Percentiles rank a stretch among this genome's conserved stretches.
Conservation (phyloP, 2,329 filamentous ascomycete genomes). For the Lasiodiplodia gonubiensis region DNA sequence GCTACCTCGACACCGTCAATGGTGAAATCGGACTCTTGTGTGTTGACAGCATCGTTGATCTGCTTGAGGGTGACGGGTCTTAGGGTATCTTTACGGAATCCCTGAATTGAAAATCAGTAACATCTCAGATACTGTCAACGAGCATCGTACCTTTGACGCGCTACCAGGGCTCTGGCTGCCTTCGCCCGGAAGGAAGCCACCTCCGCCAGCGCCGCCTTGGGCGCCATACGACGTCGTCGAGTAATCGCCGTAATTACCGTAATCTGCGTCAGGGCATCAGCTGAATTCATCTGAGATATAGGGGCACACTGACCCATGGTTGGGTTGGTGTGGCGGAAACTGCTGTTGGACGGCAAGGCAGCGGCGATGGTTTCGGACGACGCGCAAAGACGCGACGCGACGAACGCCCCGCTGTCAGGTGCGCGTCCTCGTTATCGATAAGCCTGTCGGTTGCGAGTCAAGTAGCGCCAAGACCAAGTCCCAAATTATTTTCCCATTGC, state of each 20-base stretch:
- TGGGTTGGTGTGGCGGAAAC: neutral
- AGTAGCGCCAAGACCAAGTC: conserved; percentile 11
- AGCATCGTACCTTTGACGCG: conserved; percentile 36
- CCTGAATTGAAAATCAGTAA: conserved; percentile 44
- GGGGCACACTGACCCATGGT: conserved; percentile 21
- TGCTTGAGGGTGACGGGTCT: conserved; percentile 97
- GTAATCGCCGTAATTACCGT: conserved; percentile 53
- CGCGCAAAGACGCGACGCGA: conserved; percentile 26
- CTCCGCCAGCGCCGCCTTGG: conserved; percentile 60
- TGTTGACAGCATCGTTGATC: conserved; percentile 78
- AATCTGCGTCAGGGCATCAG: conserved; percentile 11
- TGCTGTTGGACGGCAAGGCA: conserved; percentile 10
- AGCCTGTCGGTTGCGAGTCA: neutral
- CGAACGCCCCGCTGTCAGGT: conserved; percentile 22
- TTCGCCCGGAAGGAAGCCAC: conserved; percentile 64
- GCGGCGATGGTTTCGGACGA: conserved; percentile 16
- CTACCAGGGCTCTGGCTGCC: conserved; percentile 54
- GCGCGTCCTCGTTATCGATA: conserved; percentile 9
- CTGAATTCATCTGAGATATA: neutral
- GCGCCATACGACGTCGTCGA: conserved; percentile 62
- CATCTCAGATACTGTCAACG: neutral
- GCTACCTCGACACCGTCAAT: conserved; percentile 79
- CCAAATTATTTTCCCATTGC: conserved; percentile 27
- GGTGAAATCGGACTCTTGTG: conserved; percentile 76
- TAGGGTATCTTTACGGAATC: conserved; percentile 80